Base-by-base conservation (phyloP, 2,329 filamentous ascomycete species). In the Periconia sp. region DNA sequence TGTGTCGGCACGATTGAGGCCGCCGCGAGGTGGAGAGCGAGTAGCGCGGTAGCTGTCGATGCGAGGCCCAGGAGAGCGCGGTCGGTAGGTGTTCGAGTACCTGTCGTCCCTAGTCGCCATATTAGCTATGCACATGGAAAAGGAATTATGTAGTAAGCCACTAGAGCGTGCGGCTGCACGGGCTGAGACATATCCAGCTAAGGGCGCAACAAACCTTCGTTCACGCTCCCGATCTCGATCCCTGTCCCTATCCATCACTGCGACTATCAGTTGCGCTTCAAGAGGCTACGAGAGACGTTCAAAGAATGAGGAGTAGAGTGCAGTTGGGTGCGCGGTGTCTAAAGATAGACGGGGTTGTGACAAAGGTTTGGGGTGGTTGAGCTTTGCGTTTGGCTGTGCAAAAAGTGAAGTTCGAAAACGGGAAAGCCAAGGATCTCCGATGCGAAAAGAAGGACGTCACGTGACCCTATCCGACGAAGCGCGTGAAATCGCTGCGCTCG, bases 151-250 rank as follows among this genome's bases (percentile, higher is more conserved):
- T 18, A 22, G 16, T 18, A n/a, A 17, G 21, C 19, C 15, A 16
- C 21, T 16, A 9, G 12, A 18, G 17, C 8, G 18, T 17, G 24
- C 21, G 22, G n/a, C 23, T 11, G 13, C 18, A 25, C 8, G 17
- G 21, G 21, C 40, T 26, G 28, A 38, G 19, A 36, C 31, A 48
- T 45, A 50, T 46, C 43, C 33, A 50, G 43, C 25, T 38, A 46
- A 41, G 52, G 53, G 50, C 50, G 48, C 40, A 46, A 70, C 71
- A 62, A 63, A 75, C 73, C 73, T 74, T 60, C 72, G 60, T 31
- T 73, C 70, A 40, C 70, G 65, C 46, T 74, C 71, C 54, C 70
- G 58, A 33, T 69, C 66, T 33, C 65, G 54, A 46, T 72, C 71
- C 50, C 69, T 63, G 47, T 74, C 71, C 42, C 66, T 57, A 35